Conservation (phyloP, 2,329 filamentous ascomycete genomes). For the Monilinia fructigena region DNA sequence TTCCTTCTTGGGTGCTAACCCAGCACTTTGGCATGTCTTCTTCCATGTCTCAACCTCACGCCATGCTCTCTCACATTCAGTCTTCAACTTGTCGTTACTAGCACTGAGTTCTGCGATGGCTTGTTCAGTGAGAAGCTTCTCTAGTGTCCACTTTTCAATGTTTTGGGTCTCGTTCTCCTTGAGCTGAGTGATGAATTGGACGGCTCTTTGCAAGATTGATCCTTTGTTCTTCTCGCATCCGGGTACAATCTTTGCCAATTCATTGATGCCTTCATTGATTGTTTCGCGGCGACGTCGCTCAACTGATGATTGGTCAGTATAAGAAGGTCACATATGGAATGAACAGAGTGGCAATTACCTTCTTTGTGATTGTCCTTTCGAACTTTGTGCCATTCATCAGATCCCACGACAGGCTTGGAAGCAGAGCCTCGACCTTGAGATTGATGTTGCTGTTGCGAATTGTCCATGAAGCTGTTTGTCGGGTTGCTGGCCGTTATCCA, state of each 20-base stretch:
- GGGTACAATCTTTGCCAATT: constrained; percentile 94
- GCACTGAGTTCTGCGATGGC: constrained; percentile 84
- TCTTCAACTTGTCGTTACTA: constrained; percentile 83
- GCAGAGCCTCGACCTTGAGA: constrained; percentile 28
- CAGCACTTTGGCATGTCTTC: constrained; percentile 61
- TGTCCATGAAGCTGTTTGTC: constrained; percentile 42
- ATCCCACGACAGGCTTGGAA: constrained; percentile 85
- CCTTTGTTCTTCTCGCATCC: constrained; percentile 99
- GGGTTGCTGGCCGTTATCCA: constrained; percentile 41
- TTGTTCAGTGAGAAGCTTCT: constrained; percentile 86
- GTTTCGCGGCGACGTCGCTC: constrained; percentile 95
- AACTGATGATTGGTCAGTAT: constrained; percentile 55
- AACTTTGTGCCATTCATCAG: constrained; percentile 96
- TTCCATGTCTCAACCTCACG: constrained; percentile 79
- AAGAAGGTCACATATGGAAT: constrained; percentile 25
- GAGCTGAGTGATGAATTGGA: constrained; percentile 90
- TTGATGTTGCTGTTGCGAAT: constrained; percentile 41
- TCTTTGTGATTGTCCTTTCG: constrained; percentile 99
- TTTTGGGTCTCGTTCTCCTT: constrained; percentile 94
- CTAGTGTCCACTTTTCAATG: constrained; percentile 89
- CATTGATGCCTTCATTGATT: constrained; percentile 98
- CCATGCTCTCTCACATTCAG: constrained; percentile 75
- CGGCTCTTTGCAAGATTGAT: constrained; percentile 88
- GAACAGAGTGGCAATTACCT: constrained; percentile 55
- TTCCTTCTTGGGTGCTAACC: constrained; percentile 50